Percentiles rank a stretch among this genome's conserved stretches.
Conservation (phyloP, 176 grass and related monocot species). For the Dendrocalamus sinicus region DNA sequence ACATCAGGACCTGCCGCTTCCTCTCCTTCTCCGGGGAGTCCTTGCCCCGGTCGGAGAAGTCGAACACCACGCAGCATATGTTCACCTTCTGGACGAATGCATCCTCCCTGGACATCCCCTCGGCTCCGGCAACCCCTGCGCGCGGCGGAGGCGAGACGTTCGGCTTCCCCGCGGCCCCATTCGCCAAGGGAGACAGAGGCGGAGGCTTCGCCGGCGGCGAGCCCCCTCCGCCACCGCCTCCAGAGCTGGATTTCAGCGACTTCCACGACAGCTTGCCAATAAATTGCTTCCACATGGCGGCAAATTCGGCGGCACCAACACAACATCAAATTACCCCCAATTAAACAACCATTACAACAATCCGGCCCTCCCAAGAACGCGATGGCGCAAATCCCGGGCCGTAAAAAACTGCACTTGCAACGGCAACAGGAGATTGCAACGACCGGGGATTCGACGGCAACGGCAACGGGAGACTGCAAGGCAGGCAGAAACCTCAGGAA, state of each 20-base stretch:
- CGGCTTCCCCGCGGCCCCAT: slow-evolving; percentile 44
- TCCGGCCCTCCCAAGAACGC: slow-evolving; percentile 17
- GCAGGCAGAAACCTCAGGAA: neutral
- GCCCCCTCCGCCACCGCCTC: slow-evolving; percentile 31
- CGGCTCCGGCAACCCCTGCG: slow-evolving; percentile 26
- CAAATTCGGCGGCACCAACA: slow-evolving; percentile 47
- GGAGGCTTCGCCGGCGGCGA: slow-evolving; percentile 47
- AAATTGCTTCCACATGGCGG: slow-evolving; percentile 96
- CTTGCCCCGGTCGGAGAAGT: slow-evolving; percentile 89
- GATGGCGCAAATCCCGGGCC: slow-evolving; percentile 25
- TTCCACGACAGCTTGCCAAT: slow-evolving; percentile 85
- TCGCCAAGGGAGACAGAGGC: slow-evolving; percentile 23
- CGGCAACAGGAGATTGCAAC: slow-evolving; percentile 36
- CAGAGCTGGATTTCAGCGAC: slow-evolving; percentile 62
- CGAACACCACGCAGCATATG: slow-evolving; percentile 74
- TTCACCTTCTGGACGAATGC: slow-evolving; percentile 86
- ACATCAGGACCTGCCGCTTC: slow-evolving; percentile 84
- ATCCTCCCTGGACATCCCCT: slow-evolving; percentile 60
- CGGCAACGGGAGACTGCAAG: neutral
- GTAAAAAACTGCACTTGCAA: slow-evolving; percentile 22
- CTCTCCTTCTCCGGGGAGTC: slow-evolving; percentile 86
- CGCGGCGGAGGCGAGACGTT: slow-evolving; percentile 32
- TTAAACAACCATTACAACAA: slow-evolving; percentile 38
- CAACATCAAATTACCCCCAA: slow-evolving; percentile 45
- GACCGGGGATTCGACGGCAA: slow-evolving; percentile 26